These are phyloP conservation scores for Lagenaria siceraria DNA, from an alignment of 306 rosid species.

Conservation along the genomic window DNA sequence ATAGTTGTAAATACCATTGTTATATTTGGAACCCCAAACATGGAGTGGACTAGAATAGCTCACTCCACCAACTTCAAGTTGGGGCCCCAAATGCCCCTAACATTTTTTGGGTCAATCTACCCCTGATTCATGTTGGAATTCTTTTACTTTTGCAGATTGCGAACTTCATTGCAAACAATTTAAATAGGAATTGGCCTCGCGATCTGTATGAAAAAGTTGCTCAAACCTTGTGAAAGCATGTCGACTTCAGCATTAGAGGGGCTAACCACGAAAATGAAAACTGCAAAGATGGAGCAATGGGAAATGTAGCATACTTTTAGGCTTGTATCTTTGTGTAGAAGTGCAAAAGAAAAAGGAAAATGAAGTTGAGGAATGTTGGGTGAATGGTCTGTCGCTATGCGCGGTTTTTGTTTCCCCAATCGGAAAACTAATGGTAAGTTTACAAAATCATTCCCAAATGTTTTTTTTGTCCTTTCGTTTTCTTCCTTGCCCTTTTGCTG, in stretches of 20 bases:
- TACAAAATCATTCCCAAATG: background rate
- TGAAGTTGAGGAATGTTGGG: background rate
- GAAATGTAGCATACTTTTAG: background rate
- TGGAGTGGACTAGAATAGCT: too few species aligned
- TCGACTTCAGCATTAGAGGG: background rate
- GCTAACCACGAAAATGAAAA: background rate
- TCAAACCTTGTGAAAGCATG: slow-evolving; percentile 51
- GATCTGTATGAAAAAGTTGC: slow-evolving; percentile 90
- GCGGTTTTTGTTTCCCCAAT: background rate
- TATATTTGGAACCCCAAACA: too few species aligned
- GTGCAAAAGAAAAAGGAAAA: background rate
- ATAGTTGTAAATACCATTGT: too few species aligned
- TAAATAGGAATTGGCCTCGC: slow-evolving; percentile 82
- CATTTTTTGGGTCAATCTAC: background rate
- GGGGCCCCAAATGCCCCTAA: too few species aligned
- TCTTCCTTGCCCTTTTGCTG: background rate
- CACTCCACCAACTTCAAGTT: too few species aligned
- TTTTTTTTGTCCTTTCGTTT: background rate
- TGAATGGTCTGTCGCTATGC: background rate
- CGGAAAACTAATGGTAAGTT: background rate
- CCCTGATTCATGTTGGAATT: background rate
- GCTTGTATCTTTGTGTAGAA: background rate
- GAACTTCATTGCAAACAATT: slow-evolving; percentile 75
- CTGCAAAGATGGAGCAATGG: background rate
- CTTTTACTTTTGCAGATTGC: slow-evolving; percentile 58